These are phyloP conservation scores for Lachancea mirantina DNA, from an alignment of 805 yeast species.

Conservation along the genomic window DNA sequence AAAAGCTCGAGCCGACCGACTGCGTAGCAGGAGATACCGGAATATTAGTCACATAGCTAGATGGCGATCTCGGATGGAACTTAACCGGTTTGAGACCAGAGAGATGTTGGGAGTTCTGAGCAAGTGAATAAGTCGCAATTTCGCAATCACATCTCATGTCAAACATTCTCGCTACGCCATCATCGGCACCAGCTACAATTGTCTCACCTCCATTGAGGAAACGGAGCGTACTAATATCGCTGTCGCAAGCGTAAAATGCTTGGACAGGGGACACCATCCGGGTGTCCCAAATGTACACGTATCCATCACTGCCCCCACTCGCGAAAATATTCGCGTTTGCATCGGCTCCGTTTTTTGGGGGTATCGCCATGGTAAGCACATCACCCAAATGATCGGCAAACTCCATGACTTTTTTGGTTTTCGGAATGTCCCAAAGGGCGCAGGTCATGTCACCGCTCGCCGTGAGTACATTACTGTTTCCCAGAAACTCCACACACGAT, in stretches of 20 bases:
- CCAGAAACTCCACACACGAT: conserved; percentile 63
- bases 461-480: conserved; percentile 51
- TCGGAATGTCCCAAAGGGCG: conserved; percentile 69
- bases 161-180: conserved; percentile 59
- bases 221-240: conserved; percentile 57
- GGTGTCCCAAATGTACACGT: conserved; percentile 59
- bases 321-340: conserved; percentile 36
- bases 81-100: conserved; percentile 6
- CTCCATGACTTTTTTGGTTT: conserved; percentile 45
- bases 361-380: conserved; percentile 44
- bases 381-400: conserved; percentile 68
- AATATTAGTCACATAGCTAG: conserved; percentile 28
- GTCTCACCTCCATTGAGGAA: conserved; percentile 67
- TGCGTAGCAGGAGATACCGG: conserved; percentile 14
- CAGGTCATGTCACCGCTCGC: conserved; percentile 80
- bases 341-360: conserved; percentile 21
- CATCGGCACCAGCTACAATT: conserved; percentile 73
- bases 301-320: conserved; percentile 64
- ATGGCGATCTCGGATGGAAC: conserved; percentile 17
- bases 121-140: conserved; percentile 41
- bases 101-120: conserved; percentile 15
- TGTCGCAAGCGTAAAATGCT: conserved; percentile 46
- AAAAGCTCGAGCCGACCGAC: conserved; percentile 20
- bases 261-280: conserved; percentile 44
- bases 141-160: conserved; percentile 76